A percentile compares a stretch with the other conserved stretches of the same genome.
Conservation (phyloP, 208 protist genomes). For the Wallacemonas rigidus region DNA sequence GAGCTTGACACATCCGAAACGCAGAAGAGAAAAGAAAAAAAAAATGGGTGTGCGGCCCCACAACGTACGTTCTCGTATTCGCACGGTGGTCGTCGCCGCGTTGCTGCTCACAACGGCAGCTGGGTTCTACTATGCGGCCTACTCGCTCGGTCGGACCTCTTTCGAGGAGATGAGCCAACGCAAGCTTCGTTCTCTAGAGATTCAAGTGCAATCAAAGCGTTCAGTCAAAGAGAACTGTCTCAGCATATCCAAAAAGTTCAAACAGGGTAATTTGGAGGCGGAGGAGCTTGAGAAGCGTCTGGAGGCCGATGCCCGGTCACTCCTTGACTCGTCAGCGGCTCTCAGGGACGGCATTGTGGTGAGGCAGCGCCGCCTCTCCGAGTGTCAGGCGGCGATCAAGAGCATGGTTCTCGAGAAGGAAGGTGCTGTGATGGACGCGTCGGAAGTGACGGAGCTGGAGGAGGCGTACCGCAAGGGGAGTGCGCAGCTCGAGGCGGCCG, state of each 20-base stretch:
- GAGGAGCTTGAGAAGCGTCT: too few relatives aligned
- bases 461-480: not conserved
- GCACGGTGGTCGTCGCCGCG: not conserved
- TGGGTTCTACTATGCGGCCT: constrained; percentile 6
- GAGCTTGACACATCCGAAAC: too few relatives aligned
- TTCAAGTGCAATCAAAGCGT: not conserved
- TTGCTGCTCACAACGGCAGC: constrained; percentile 3
- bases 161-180: not conserved
- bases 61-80: not conserved
- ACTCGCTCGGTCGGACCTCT: not conserved
- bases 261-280: too few relatives aligned
- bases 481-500: not conserved
- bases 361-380: not conserved
- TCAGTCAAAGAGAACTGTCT: too few relatives aligned
- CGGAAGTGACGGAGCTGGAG: not conserved
- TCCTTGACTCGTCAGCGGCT: too few relatives aligned
- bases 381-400: not conserved
- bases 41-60: not conserved
- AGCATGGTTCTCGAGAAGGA: not conserved
- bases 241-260: too few relatives aligned
- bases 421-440: not conserved
- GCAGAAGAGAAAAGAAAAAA: not conserved
- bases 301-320: too few relatives aligned
- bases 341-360: not conserved
- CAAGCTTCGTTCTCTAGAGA: not conserved